Conservation (phyloP, 768 basidiomycete species). For the Rhodotorula graminis region DNA sequence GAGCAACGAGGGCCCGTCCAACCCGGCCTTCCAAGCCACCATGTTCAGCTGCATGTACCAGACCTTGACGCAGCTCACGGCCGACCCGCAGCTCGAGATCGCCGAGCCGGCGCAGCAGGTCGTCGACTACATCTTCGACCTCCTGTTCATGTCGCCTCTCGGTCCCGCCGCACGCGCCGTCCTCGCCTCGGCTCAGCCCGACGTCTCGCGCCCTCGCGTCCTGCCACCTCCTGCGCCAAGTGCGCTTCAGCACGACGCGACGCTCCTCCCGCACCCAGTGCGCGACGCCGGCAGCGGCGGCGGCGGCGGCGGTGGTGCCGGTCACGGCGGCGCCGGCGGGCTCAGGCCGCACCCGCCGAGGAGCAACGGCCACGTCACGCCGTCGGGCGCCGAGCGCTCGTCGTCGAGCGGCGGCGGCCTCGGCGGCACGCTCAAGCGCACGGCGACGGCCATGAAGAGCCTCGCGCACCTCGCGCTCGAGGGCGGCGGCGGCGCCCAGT, state of each 20-base stretch:
- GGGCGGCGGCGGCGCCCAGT: neutral
- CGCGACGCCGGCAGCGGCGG: neutral
- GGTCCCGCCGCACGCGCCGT: slow-evolving; percentile 30
- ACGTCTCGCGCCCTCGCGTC: slow-evolving; percentile 31
- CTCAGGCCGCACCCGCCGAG: too few relatives aligned
- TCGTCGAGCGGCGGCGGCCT: neutral
- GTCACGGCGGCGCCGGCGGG: too few relatives aligned
- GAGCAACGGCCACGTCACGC: neutral
- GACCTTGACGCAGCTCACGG: slow-evolving; percentile 77
- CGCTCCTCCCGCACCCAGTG: neutral
- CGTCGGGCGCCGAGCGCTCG: too few relatives aligned
- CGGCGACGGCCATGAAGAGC: slow-evolving; percentile 31
- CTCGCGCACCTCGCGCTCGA: slow-evolving; percentile 36
- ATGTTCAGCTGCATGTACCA: slow-evolving; percentile 77
- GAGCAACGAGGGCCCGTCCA: slow-evolving; percentile 33
- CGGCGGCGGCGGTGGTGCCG: too few relatives aligned
- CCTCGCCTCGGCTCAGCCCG: slow-evolving; percentile 17
- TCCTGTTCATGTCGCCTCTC: slow-evolving; percentile 53
- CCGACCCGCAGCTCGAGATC: slow-evolving; percentile 89
- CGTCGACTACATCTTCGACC: slow-evolving; percentile 84
- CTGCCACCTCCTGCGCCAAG: slow-evolving; percentile 17
- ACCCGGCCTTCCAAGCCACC: slow-evolving; percentile 46
- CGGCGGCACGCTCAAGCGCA: slow-evolving; percentile 17
- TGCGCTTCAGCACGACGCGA: slow-evolving; percentile 13
- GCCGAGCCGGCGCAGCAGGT: slow-evolving; percentile 84